Evolutionary conservation across 164 flowering plant genomes (phyloP).

Genomic region (Stephania cephalantha): DNA sequence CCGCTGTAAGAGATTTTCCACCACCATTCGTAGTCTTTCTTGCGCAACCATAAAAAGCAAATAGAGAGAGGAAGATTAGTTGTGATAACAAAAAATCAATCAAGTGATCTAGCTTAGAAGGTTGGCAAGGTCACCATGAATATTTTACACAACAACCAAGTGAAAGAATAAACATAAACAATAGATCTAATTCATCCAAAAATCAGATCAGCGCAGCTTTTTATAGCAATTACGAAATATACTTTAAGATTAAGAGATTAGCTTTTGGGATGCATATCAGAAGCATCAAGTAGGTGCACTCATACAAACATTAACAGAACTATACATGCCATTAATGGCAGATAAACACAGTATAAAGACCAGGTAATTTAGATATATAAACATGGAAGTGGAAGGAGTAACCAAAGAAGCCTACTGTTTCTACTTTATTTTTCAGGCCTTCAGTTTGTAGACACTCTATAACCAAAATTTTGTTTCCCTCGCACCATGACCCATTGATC

Average conservation of each 20-base stretch:
- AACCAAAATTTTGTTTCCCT: too few species aligned
- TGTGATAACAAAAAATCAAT: conserved; percentile 2
- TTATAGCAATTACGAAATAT: background rate
- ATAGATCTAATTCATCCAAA: background rate
- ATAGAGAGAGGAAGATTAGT: too few species aligned
- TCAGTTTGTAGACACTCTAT: too few species aligned
- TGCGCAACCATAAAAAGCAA: conserved; percentile 6
- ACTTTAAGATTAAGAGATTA: background rate
- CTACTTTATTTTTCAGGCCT: too few species aligned
- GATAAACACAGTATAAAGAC: too few species aligned
- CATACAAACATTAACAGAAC: background rate
- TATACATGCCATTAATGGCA: background rate
- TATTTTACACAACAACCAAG: background rate
- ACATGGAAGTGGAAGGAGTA: too few species aligned
- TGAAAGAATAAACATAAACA: background rate
- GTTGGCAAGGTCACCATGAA: conserved; percentile 1
- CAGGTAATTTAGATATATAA: too few species aligned
- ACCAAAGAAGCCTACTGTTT: too few species aligned
- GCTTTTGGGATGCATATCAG: background rate
- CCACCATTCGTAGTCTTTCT: conserved; percentile 37
- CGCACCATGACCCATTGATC: too few species aligned
- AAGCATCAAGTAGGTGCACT: background rate
- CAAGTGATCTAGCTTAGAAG: background rate
- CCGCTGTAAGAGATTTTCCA: conserved; percentile 37
- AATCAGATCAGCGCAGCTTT: conserved; percentile 1